These are phyloP conservation scores for Candida berthetii DNA, from an alignment of 805 yeast genomes.

Conservation along the genomic window DNA sequence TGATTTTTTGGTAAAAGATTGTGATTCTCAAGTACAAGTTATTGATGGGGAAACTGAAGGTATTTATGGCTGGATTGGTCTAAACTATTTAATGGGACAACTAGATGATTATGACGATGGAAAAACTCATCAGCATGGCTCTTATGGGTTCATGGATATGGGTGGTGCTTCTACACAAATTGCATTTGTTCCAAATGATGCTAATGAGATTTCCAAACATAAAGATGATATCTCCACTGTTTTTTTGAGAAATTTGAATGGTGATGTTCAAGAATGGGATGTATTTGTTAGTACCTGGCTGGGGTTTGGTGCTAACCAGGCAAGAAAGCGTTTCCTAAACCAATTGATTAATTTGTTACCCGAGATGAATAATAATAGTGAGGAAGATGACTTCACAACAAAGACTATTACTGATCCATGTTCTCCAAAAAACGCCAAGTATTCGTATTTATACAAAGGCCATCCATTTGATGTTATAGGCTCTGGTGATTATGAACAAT, in stretches of 20 bases:
- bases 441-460: slow-evolving; percentile 41
- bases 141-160: slow-evolving; percentile 97
- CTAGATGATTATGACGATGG: slow-evolving; percentile 40
- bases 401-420: slow-evolving; percentile 65
- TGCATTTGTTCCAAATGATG: slow-evolving; percentile 78
- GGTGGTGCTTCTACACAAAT: slow-evolving; percentile 98
- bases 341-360: slow-evolving; percentile 47
- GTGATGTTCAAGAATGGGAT: slow-evolving; percentile 68
- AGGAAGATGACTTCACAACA: slow-evolving; percentile 36
- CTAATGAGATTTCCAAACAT: slow-evolving; percentile 56
- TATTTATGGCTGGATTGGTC: slow-evolving; percentile 89
- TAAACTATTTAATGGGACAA: slow-evolving; percentile 75
- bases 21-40: slow-evolving; percentile 69
- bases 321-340: slow-evolving; percentile 64
- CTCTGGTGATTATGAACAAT: slow-evolving; percentile 70
- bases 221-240: slow-evolving; percentile 68
- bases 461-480: slow-evolving; percentile 54
- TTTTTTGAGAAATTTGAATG: slow-evolving; percentile 60
- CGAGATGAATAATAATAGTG: slow-evolving; percentile 37
- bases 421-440: slow-evolving; percentile 56
- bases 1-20: slow-evolving; percentile 45
- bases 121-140: slow-evolving; percentile 32
- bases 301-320: slow-evolving; percentile 97
- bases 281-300: slow-evolving; percentile 95
- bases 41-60: slow-evolving; percentile 97